Percentiles rank a stretch among this genome's conserved stretches.
phyloP scores from a whole-genome alignment of 768 basidiomycete genomes.

The Podaxis sp. region DNA sequence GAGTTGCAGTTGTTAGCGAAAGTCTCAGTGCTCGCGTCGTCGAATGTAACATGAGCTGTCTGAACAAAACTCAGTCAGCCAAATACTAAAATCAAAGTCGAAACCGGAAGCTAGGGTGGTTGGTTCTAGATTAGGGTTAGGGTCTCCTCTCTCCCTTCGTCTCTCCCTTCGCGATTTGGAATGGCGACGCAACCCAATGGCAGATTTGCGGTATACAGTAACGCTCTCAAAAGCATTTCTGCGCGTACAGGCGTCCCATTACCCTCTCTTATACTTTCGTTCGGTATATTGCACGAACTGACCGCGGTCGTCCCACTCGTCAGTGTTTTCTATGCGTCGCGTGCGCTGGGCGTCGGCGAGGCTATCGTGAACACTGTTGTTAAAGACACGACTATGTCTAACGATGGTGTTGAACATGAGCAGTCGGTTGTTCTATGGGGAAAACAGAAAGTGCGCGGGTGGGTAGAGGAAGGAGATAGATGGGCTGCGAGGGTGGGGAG shows the following conservation, averaged over 20 bases:
- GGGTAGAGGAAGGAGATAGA: conserved; percentile 77
- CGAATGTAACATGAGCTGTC: background rate
- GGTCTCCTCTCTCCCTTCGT: background rate
- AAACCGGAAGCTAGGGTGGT: background rate
- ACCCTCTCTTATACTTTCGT: conserved; percentile 74
- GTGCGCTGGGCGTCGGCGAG: conserved; percentile 68
- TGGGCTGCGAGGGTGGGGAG: conserved; percentile 71
- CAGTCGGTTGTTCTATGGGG: conserved; percentile 34
- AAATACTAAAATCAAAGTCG: background rate
- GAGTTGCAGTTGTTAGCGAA: background rate
- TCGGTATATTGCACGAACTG: conserved; percentile 81
- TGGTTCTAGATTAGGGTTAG: conserved; percentile 4
- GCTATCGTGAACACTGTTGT: conserved; percentile 46
- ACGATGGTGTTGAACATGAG: conserved; percentile 7
- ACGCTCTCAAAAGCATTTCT: conserved; percentile 58
- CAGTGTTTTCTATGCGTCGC: conserved; percentile 68
- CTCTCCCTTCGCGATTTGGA: background rate
- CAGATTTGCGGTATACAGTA: conserved; percentile 46
- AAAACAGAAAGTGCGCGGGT: conserved; percentile 42
- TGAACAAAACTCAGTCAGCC: background rate
- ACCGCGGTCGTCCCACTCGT: conserved; percentile 79
- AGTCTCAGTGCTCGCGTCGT: background rate
- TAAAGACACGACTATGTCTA: conserved; percentile 16
- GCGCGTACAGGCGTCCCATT: conserved; percentile 71
- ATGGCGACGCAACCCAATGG: conserved; percentile 23